Base-by-base conservation (phyloP, 1,284 basidiomycete genomes). In the Ganoderma lingzhi region DNA sequence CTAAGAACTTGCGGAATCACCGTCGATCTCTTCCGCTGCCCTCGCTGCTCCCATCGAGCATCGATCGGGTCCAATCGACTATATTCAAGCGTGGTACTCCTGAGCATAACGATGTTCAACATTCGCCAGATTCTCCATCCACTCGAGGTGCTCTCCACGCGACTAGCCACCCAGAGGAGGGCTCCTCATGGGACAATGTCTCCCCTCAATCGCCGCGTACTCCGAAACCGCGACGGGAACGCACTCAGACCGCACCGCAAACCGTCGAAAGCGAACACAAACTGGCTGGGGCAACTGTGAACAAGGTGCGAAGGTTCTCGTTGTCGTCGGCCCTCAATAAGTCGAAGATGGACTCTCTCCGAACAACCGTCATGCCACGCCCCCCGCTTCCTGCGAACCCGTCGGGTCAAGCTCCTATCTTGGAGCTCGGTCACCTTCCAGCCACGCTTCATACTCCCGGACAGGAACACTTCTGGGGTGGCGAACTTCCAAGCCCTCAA, bases 271-370 rank as follows among this genome's bases (percentile, higher is more conserved):
- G 42, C 19, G 62, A 67, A 28, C 39, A 35, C 12, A 51, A 41
- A n/a, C 14, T 23, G 19, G 37, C 17, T 55, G 37, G 23, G 3
- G 51, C 42, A 6, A 63, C 14, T 30, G 37, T 28, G 39, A 61
- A 61, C n/a, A 76, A 75, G 28, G 45, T 66, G 14, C 69, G 75
- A 23, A 65, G 77, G 6, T 77, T 79, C 64, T 79, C 78, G 6
- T 62, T 79, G 30, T 74, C 77, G 2, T 76, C 78, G 1, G 73
- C 75, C 15, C 63, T 78, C 12, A 72, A 73, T 6, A 72, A 69
- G 61, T 72, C 77, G 12, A 70, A 64, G 45, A 42, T 77, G 37
- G 77, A 78, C 28, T 58, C 71, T 2, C 44, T 78, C 35, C 74
- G 73, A 37, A 66, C 73, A 8, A 73, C 77, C 1, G 64, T 78